These are phyloP conservation scores for Coniophora puteana DNA, from an alignment of 1,284 basidiomycete species.

Conservation along the genomic window DNA sequence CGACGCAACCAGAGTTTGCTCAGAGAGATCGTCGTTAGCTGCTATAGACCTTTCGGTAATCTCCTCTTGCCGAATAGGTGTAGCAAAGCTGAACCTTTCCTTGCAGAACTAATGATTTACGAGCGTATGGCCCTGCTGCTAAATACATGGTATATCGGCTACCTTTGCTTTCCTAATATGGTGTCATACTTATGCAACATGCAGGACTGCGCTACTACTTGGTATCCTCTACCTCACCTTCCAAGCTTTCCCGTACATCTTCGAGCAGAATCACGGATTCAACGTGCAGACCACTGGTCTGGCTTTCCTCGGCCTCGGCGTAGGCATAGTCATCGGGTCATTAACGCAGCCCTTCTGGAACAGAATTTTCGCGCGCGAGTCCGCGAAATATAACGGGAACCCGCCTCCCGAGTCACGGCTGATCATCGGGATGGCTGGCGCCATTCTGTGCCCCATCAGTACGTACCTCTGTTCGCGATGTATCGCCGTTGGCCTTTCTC, in stretches of 20 bases:
- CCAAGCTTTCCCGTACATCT: constrained; percentile 56
- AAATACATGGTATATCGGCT: constrained; percentile 43
- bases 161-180: neutral
- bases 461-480: constrained; percentile 1
- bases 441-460: constrained; percentile 62
- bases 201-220: constrained; percentile 51
- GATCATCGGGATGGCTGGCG: constrained; percentile 66
- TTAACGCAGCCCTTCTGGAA: constrained; percentile 54
- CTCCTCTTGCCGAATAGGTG: constrained; percentile 8
- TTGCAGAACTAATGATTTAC: constrained; percentile 58
- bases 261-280: constrained; percentile 50
- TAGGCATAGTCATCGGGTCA: constrained; percentile 51
- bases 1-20: constrained; percentile 33
- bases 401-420: constrained; percentile 71
- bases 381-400: constrained; percentile 36
- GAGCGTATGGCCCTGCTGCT: constrained; percentile 78
- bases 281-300: constrained; percentile 48
- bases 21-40: constrained; percentile 45
- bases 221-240: constrained; percentile 67
- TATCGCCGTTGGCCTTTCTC: constrained; percentile 2
- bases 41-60: constrained; percentile 74
- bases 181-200: neutral
- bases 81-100: neutral
- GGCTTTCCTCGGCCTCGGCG: constrained; percentile 58
- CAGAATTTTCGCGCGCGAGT: constrained; percentile 29